Percentiles rank a stretch among this genome's conserved stretches.
Evolutionary conservation across 805 yeast genomes (phyloP).

Genomic region (Wickerhamiella azyma): DNA sequence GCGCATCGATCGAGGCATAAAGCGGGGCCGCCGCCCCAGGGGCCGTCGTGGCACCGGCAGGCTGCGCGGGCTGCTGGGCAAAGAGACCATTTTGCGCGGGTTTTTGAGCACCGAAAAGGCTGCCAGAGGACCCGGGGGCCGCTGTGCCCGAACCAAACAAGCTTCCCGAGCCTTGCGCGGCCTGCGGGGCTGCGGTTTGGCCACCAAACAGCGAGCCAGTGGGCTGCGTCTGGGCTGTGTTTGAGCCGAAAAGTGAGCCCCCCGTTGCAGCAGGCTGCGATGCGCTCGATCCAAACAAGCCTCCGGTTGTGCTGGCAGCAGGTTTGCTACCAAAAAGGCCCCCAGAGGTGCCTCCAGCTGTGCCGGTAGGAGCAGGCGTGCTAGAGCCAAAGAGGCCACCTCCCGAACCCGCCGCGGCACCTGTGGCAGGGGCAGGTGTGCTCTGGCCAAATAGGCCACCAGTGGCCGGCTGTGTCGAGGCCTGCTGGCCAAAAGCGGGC

Average conservation of each 20-base stretch:
- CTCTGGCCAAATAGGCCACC: constrained; percentile 18
- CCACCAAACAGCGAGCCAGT: neutral
- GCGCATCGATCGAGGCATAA: constrained; percentile 21
- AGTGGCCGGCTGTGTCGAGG: neutral
- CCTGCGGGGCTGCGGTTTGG: neutral
- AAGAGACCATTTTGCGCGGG: no score
- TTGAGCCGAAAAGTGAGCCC: constrained; percentile 18
- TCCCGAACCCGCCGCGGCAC: constrained; percentile 11
- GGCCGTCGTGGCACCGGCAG: neutral
- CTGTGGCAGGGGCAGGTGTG: constrained; percentile 9
- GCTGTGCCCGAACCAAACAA: constrained; percentile 19
- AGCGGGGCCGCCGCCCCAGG: constrained; percentile 3
- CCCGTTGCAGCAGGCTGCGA: neutral
- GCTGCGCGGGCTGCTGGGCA: no score
- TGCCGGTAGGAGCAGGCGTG: constrained; percentile 9
- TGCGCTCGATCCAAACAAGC: neutral
- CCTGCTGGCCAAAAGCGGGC: neutral
- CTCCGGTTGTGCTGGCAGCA: neutral
- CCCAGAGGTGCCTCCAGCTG: constrained; percentile 8
- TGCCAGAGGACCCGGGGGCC: constrained; percentile 4
- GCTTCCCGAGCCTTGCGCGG: constrained; percentile 22
- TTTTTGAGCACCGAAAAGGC: constrained; percentile 11
- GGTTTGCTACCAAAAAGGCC: neutral
- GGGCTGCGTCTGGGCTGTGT: constrained; percentile 5
- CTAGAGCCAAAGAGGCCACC: constrained; percentile 19